These are phyloP conservation scores for Sanghuangporus sanghuang DNA, from an alignment of 1,284 basidiomycete genomes.

Conservation along the genomic window DNA sequence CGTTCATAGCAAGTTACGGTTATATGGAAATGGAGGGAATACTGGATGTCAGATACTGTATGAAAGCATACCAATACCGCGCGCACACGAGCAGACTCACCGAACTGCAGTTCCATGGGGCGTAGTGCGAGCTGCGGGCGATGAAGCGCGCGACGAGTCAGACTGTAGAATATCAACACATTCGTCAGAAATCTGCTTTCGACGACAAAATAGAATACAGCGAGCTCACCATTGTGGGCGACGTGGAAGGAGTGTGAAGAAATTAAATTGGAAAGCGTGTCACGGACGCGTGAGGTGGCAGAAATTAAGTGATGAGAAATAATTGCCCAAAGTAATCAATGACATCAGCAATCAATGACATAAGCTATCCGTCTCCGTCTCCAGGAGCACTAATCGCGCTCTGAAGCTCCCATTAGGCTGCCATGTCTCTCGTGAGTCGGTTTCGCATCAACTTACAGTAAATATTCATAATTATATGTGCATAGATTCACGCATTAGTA, in stretches of 20 bases:
- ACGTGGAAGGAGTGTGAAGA: background rate
- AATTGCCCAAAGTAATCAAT: background rate
- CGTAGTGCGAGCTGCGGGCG: conserved; percentile 39
- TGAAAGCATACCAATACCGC: conserved; percentile 13
- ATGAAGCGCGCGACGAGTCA: conserved; percentile 46
- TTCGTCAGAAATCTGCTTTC: background rate
- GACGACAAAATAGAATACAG: background rate
- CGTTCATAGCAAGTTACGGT: background rate
- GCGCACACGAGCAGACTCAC: conserved; percentile 36
- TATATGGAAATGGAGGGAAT: background rate
- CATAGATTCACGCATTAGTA: conserved; percentile 80
- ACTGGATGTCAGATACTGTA: background rate
- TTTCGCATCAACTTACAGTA: background rate
- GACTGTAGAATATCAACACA: conserved; percentile 33
- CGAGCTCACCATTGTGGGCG: conserved; percentile 1
- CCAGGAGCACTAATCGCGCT: conserved; percentile 1
- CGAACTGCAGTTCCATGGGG: conserved; percentile 76
- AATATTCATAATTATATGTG: background rate
- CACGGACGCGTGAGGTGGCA: background rate
- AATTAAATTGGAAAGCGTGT: background rate
- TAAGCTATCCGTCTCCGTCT: background rate
- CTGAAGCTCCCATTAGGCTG: background rate
- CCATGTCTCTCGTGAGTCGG: conserved; percentile 36
- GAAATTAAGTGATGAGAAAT: background rate
- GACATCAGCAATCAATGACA: background rate